phyloP scores from a whole-genome alignment of 371 early-diverging fungal species.

The Apophysomyces trapeziformis region DNA sequence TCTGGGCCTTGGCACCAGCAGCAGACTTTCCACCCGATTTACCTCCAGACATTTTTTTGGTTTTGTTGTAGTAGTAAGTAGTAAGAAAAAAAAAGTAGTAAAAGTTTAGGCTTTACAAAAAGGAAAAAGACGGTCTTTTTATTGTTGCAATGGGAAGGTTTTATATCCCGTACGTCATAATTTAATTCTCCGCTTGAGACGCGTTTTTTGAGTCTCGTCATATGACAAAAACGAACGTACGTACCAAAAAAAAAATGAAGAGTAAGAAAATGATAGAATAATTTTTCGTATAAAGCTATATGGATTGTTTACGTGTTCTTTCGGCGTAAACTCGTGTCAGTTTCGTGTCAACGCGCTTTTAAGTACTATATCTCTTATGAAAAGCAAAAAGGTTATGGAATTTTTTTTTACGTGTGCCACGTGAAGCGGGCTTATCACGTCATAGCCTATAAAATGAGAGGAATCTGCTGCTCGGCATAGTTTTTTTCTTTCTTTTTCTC shows the following conservation, averaged over 20 bases:
- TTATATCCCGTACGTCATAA: constrained; percentile 17
- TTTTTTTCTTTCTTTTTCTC: constrained; percentile 23
- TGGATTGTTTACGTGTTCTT: neutral
- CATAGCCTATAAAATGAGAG: constrained; percentile 1
- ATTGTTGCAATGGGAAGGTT: neutral
- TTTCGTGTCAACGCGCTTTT: constrained; percentile 7
- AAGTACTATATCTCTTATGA: neutral
- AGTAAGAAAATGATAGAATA: neutral
- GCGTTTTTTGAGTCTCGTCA: neutral
- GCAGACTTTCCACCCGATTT: constrained; percentile 67
- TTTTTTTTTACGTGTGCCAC: neutral
- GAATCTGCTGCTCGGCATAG: constrained; percentile 14
- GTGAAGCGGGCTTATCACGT: constrained; percentile 2
- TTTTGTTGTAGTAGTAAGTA: constrained; percentile 10
- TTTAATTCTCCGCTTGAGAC: neutral
- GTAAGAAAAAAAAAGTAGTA: constrained; percentile 20
- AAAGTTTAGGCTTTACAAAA: constrained; percentile 28
- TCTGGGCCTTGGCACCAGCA: constrained; percentile 57
- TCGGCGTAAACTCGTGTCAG: constrained; percentile 1
- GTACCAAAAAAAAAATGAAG: neutral
- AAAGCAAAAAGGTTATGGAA: neutral
- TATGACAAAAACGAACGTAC: neutral
- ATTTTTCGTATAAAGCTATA: neutral
- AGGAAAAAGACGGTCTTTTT: constrained; percentile 11
- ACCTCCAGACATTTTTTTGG: constrained; percentile 57